These are phyloP conservation scores for Yarrowia sp. DNA, from an alignment of 805 yeast species.

Conservation along the genomic window DNA sequence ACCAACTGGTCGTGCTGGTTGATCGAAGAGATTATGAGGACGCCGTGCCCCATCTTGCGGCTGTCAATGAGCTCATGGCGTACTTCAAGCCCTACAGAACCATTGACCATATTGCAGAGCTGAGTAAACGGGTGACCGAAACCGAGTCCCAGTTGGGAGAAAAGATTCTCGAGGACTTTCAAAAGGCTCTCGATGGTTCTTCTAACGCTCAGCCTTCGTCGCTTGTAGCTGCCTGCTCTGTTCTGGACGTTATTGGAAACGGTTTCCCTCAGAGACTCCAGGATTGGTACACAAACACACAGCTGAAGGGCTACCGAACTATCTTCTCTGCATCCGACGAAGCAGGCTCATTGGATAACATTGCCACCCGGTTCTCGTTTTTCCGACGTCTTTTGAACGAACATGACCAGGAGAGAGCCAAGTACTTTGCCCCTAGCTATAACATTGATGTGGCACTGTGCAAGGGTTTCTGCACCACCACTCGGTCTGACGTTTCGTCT, in stretches of 20 bases:
- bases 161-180: slow-evolving; percentile 77
- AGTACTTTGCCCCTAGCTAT: slow-evolving; percentile 76
- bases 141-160: slow-evolving; percentile 68
- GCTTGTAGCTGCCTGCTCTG: slow-evolving; percentile 67
- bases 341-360: slow-evolving; percentile 92
- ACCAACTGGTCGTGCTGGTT: slow-evolving; percentile 60
- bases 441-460: slow-evolving; percentile 68
- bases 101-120: slow-evolving; percentile 75
- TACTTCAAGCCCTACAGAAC: slow-evolving; percentile 83
- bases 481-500: slow-evolving; percentile 68
- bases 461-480: slow-evolving; percentile 67
- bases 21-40: slow-evolving; percentile 58
- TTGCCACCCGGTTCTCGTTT: slow-evolving; percentile 80
- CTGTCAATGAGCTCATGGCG: slow-evolving; percentile 72
- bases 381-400: slow-evolving; percentile 72
- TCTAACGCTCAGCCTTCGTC: slow-evolving; percentile 12
- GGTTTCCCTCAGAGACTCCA: slow-evolving; percentile 62
- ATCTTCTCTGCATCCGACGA: slow-evolving; percentile 85
- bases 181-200: slow-evolving; percentile 48
- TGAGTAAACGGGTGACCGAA: slow-evolving; percentile 65
- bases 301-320: slow-evolving; percentile 73
- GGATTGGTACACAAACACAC: slow-evolving; percentile 73
- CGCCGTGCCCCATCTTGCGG: slow-evolving; percentile 67
- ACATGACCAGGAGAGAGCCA: slow-evolving; percentile 60
- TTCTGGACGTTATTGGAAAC: slow-evolving; percentile 68